These are phyloP conservation scores for Eimeria sp. DNA, from an alignment of 169 alveolate species.

Conservation along the genomic window DNA sequence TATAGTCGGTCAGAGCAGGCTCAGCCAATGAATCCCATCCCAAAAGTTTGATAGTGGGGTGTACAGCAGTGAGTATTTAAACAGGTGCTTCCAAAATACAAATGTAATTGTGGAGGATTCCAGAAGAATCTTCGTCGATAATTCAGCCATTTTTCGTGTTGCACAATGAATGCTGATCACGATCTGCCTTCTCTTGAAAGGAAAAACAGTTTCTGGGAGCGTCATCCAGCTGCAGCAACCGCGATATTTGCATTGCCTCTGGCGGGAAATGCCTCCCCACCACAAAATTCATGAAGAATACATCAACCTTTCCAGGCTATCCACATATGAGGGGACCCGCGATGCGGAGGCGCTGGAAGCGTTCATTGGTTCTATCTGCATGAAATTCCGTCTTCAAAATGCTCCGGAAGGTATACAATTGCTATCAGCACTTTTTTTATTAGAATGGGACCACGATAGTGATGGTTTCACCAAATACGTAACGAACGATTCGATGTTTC, in stretches of 20 bases:
- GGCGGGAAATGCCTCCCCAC: neutral
- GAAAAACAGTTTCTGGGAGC: no score
- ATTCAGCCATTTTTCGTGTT: no score
- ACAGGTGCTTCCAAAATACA: no score
- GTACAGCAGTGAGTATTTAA: no score
- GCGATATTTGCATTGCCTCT: no score
- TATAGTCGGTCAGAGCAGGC: no score
- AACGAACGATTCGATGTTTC: neutral
- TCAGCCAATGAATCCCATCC: no score
- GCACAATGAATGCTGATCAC: no score
- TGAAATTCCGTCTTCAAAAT: neutral
- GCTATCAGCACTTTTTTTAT: neutral
- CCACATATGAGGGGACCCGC: neutral
- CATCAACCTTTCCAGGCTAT: neutral
- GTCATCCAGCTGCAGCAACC: neutral
- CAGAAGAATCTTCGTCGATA: no score
- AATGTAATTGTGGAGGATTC: no score
- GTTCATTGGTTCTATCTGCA: neutral
- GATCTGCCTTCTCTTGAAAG: no score
- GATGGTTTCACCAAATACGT: neutral
- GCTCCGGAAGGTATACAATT: neutral
- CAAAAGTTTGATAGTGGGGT: no score
- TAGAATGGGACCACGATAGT: neutral
- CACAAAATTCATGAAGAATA: neutral
- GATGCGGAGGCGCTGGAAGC: neutral